phyloP scores from a whole-genome alignment of 768 basidiomycete genomes.

The Gloeopeniophorella convolvens region DNA sequence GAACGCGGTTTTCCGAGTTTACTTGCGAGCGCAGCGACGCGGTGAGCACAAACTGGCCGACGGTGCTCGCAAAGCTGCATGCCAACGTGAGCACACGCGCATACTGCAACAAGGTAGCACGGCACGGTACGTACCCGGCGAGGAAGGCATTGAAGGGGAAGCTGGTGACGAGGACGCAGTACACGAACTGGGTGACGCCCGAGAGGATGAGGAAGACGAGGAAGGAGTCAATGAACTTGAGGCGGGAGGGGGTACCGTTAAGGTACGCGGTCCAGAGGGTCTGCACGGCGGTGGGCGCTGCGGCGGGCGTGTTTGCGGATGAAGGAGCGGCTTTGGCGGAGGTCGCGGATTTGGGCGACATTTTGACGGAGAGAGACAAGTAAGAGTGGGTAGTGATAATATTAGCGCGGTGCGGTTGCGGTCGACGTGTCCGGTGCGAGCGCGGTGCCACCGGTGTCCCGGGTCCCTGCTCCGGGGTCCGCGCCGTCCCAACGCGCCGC shows the following conservation, averaged over 20 bases:
- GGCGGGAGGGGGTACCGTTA: conserved; percentile 68
- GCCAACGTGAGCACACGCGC: neutral
- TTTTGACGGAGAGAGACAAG: conserved; percentile 24
- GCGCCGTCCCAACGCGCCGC: too few species aligned
- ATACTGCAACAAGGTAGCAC: neutral
- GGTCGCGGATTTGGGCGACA: conserved; percentile 34
- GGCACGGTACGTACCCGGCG: conserved; percentile 62
- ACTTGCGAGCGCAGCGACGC: conserved; percentile 91
- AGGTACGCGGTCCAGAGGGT: conserved; percentile 74
- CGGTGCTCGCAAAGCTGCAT: conserved; percentile 79
- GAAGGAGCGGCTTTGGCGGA: conserved; percentile 18
- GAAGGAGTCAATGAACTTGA: conserved; percentile 94
- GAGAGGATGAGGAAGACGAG: conserved; percentile 87
- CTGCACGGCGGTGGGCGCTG: conserved; percentile 34
- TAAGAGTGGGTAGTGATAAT: too few species aligned
- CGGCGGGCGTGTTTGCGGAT: conserved; percentile 2
- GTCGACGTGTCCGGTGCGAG: conserved; percentile 2
- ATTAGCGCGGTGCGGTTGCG: neutral
- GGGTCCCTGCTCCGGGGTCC: conserved; percentile 1
- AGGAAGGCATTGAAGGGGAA: conserved; percentile 98
- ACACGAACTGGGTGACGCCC: conserved; percentile 84
- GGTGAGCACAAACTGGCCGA: conserved; percentile 95
- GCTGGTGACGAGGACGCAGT: conserved; percentile 86
- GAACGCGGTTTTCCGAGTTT: conserved; percentile 72
- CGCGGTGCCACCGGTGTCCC: neutral